phyloP scores from a whole-genome alignment of 495 filamentous ascomycete species.

The Hypoxylon intermedium region DNA sequence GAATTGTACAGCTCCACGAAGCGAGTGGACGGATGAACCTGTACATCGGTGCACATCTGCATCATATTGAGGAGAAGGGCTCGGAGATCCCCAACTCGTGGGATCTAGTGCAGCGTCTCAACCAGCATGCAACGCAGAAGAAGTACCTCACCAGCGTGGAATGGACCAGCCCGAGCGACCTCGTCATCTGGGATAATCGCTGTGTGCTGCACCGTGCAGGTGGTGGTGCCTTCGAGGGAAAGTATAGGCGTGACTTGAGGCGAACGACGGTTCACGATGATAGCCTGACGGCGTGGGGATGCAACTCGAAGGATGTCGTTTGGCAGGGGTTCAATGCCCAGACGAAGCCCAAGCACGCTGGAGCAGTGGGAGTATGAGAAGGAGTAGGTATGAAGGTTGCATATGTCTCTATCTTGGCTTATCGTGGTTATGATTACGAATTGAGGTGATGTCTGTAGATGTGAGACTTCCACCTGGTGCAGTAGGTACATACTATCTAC shows the following conservation, averaged over 20 bases:
- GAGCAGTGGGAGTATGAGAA: conserved; percentile 23
- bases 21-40: conserved; percentile 60
- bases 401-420: no score
- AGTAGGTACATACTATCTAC: no score
- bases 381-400: no score
- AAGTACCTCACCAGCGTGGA: conserved; percentile 56
- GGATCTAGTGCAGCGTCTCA: conserved; percentile 53
- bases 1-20: conserved; percentile 61
- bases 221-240: conserved; percentile 58
- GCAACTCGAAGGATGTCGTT: conserved; percentile 42
- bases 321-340: conserved; percentile 33
- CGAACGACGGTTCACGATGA: conserved; percentile 62
- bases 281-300: conserved; percentile 52
- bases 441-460: no score
- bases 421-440: no score
- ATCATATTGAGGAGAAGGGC: conserved; percentile 60
- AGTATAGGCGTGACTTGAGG: conserved; percentile 60
- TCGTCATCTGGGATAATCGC: conserved; percentile 69
- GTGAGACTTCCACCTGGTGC: no score
- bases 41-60: conserved; percentile 62
- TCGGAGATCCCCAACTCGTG: conserved; percentile 43
- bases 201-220: conserved; percentile 62
- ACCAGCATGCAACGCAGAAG: conserved; percentile 56
- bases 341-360: conserved; percentile 24
- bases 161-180: conserved; percentile 58